A percentile compares a stretch with the other conserved stretches of the same genome.
Evolutionary conservation across 495 filamentous ascomycete genomes (phyloP).

Genomic region (Lophiostoma macrostomum): DNA sequence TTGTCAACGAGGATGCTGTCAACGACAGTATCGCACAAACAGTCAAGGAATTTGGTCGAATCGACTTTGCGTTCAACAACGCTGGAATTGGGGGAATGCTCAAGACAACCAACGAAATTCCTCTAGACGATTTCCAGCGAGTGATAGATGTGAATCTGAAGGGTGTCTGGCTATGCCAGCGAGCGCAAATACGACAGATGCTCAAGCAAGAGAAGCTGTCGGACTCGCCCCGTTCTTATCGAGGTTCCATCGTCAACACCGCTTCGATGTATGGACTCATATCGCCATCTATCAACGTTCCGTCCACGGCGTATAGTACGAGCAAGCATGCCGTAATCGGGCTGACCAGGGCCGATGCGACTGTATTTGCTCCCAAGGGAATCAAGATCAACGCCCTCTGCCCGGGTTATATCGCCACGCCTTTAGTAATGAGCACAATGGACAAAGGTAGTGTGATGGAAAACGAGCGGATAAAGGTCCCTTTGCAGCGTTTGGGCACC

Average conservation of each 20-base stretch:
- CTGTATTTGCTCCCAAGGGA: constrained; percentile 43
- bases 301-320: constrained; percentile 42
- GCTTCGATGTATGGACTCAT: constrained; percentile 38
- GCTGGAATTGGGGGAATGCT: constrained; percentile 35
- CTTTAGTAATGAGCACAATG: constrained; percentile 38
- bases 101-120: constrained; percentile 37
- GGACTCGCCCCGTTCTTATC: constrained; percentile 19
- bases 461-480: constrained; percentile 40
- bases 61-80: constrained; percentile 38
- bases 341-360: constrained; percentile 49
- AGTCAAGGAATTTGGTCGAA: constrained; percentile 32
- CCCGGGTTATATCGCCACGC: constrained; percentile 47
- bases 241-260: constrained; percentile 40
- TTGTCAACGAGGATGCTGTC: constrained; percentile 33
- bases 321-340: constrained; percentile 49
- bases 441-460: constrained; percentile 24
- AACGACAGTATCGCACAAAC: constrained; percentile 38
- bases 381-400: constrained; percentile 54
- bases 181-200: constrained; percentile 50
- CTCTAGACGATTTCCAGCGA: constrained; percentile 43
- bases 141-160: constrained; percentile 49
- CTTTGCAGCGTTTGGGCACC: constrained; percentile 36
- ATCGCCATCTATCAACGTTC: constrained; percentile 25
- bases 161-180: constrained; percentile 49
- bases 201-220: constrained; percentile 44